Evolutionary conservation across 2,329 filamentous ascomycete genomes (phyloP), one percentile per base, ranked within the genome.

Genomic region (Exophiala phaeomuriformis): DNA sequence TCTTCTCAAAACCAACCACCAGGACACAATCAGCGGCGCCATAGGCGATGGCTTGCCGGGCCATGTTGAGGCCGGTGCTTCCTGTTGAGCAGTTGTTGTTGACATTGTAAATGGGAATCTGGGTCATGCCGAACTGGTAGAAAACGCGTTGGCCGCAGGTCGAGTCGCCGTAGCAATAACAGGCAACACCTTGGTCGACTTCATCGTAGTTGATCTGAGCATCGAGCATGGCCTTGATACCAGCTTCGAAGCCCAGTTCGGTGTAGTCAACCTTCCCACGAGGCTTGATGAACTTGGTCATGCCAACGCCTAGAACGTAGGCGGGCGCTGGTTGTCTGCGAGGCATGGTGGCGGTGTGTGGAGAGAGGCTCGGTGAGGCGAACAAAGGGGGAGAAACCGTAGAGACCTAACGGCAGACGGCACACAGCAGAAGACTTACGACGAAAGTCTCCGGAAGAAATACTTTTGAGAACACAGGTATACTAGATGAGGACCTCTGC

Each of bases 21-120:
- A 97, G 75, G 19, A 95, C 83, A 67, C 89, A 95, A 71, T 95
- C 88, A 1, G 89, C 87, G 9, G 82, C 87, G 33, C 90, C 90
- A 63, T 87, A 79, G 4, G 82, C 78, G 64, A 96, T 84, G 68
- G 94, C 78, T 49, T 84, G 88, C 33, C 90, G 78, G 1, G 80
- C 93, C 79, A 97, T 85, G 67, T 84, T 84, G 53, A 97, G 75
- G 5, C 91, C 93, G 0, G 91, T 95, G 3, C 85, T 90, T n/a
- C 91, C 93, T 0, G 91, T 97, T 3, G 88, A 88, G 78, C 91
- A 97, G 77, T 96, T 96, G 79, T 97, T 97, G 80, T 96, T 97
- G 67, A 95, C 89, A 67, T 97, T 97, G 78, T 94, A 90, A 68
- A 97, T 89, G 65, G 91, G 91, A 64, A 97, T 96, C 66, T 86